Conservation (phyloP, 108 stramenopile species). For the Asterionellopsis glacialis region DNA sequence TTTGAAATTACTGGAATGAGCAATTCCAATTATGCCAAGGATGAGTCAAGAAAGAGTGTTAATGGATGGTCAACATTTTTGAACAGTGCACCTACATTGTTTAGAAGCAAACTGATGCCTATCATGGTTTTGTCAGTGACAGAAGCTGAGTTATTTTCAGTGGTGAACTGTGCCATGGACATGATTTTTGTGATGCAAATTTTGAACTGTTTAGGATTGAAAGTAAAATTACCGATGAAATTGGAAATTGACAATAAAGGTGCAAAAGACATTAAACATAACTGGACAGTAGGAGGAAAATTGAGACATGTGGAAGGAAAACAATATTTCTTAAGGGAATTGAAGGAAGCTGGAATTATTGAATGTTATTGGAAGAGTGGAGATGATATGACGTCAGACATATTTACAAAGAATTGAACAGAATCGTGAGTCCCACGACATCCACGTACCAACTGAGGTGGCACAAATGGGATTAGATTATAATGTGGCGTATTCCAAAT, state of each 20-base stretch:
- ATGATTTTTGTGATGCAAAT: constrained; percentile 23
- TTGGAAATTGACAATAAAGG: constrained; percentile 37
- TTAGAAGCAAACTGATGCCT: constrained; percentile 24
- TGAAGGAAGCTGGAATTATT: constrained; percentile 24
- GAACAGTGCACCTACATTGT: constrained; percentile 8
- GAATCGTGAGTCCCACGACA: no score
- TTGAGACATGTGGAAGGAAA: constrained; percentile 27
- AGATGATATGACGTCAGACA: neutral
- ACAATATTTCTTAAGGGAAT: constrained; percentile 18
- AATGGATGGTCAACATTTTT: neutral
- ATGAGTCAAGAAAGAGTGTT: neutral
- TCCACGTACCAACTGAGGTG: no score
- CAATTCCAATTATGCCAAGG: neutral
- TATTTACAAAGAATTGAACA: constrained; percentile 1
- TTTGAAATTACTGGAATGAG: neutral
- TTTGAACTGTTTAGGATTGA: constrained; percentile 16
- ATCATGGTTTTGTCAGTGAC: constrained; percentile 29
- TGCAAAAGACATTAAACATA: constrained; percentile 28
- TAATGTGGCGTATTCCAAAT: no score
- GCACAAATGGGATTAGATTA: no score
- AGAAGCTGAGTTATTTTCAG: constrained; percentile 32
- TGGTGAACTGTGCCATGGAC: constrained; percentile 28
- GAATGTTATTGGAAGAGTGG: neutral
- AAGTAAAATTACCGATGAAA: constrained; percentile 36
- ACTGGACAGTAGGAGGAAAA: constrained; percentile 33